phyloP scores from a whole-genome alignment of 169 alveolate species.

The Eimeria necatrix region DNA sequence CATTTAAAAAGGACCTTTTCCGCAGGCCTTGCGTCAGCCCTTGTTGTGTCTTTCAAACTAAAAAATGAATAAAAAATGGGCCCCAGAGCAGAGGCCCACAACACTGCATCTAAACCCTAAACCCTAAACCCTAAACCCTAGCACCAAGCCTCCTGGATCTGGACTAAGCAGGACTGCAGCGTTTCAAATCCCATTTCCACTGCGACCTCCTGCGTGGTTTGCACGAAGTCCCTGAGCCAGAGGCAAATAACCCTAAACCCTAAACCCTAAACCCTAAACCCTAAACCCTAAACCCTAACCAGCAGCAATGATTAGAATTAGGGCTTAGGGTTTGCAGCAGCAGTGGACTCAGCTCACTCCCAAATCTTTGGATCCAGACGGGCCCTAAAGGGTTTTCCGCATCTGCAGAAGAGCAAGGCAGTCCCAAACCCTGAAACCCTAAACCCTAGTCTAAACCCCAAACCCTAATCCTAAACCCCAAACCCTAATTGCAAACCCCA shows the following conservation, averaged over 20 bases:
- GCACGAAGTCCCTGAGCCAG: conserved; percentile 60
- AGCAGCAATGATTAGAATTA: neutral
- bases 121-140: conserved; percentile 55
- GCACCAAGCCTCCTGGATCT: conserved; percentile 73
- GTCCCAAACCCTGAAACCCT: neutral
- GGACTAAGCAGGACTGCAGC: conserved; percentile 66
- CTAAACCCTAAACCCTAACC: conserved; percentile 48
- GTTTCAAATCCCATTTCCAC: conserved; percentile 76
- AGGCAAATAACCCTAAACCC: conserved; percentile 13
- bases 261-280: conserved; percentile 9
- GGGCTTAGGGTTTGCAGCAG: neutral
- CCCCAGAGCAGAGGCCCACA: neutral
- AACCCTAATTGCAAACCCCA: neutral
- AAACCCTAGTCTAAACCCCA: neutral
- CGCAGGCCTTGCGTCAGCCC: no score
- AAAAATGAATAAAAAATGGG: conserved; percentile 1
- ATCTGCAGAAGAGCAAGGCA: conserved; percentile 20
- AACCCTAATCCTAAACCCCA: conserved; percentile 29
- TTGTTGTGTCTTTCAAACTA: neutral
- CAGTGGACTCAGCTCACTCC: conserved; percentile 1
- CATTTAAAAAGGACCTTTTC: neutral
- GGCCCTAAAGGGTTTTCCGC: conserved; percentile 49
- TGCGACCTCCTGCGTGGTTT: conserved; percentile 57
- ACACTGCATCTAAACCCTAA: neutral
- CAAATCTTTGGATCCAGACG: conserved; percentile 60